Percentiles rank a stretch among this genome's conserved stretches.
These are phyloP conservation scores for Phytopythium boreale DNA, from an alignment of 352 stramenopile species.

Conservation along the genomic window DNA sequence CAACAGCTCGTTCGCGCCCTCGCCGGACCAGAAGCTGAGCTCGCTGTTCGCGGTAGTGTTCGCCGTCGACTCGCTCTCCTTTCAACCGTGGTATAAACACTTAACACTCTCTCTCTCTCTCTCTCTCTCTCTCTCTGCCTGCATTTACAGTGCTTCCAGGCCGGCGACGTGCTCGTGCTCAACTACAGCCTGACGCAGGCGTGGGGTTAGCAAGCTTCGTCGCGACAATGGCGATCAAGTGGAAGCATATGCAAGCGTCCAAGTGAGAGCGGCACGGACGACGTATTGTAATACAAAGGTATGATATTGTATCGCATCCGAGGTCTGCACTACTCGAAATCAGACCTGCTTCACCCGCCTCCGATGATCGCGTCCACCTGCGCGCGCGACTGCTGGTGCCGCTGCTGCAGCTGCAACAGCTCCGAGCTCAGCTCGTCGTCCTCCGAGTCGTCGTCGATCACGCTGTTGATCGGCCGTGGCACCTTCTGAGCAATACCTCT, in stretches of 20 bases:
- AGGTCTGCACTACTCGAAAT: too few species aligned
- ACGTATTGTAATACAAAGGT: neutral
- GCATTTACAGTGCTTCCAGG: constrained; percentile 64
- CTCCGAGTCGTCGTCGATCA: constrained; percentile 56
- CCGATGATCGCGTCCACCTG: constrained; percentile 73
- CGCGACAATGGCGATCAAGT: neutral
- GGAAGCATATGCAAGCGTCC: neutral
- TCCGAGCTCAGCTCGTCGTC: constrained; percentile 61
- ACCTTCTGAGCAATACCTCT: constrained; percentile 14
- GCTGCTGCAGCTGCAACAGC: constrained; percentile 64
- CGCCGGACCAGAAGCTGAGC: constrained; percentile 71
- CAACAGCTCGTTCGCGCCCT: constrained; percentile 86
- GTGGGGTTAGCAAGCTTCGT: constrained; percentile 46
- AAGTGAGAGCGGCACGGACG: neutral
- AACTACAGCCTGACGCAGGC: constrained; percentile 87
- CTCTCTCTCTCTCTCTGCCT: neutral
- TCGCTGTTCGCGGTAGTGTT: constrained; percentile 68
- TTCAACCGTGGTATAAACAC: neutral
- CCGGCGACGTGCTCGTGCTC: constrained; percentile 73
- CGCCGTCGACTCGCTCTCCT: neutral
- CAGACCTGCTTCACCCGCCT: too few species aligned
- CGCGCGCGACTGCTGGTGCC: constrained; percentile 65
- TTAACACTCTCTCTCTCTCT: neutral
- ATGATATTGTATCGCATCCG: neutral
- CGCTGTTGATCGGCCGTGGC: constrained; percentile 40